Evolutionary conservation across 768 basidiomycete species (phyloP), one percentile per base, ranked within the genome.

Genomic region (Cystofilobasidium macerans): DNA sequence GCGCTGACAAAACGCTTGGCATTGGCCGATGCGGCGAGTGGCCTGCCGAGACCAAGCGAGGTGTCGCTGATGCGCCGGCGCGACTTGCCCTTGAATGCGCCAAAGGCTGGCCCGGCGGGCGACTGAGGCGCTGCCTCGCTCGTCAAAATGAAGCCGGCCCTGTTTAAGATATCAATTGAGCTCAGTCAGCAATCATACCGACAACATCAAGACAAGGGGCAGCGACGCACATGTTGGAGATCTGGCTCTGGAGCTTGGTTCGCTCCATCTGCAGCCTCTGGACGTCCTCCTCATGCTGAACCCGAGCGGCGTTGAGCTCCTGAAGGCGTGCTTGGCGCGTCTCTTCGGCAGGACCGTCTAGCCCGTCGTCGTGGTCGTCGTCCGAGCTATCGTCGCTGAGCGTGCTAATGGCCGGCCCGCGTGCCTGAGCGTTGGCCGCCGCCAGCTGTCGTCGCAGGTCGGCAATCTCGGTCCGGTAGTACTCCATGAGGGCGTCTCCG

Each of bases 391-490:
- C 60, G n/a, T 32, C 56, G 24, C 26, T 51, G 42, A 30, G 53
- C 65, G 33, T 67, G 13, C 16, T 36, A 33, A n/a, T 24, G 35
- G 16, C 68, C 69, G 33, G 57, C 48, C 22, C 65, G 43, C 16
- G 57, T 26, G 53, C 58, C 42, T 45, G 20, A 33, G 43, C 45
- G 61, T 36, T 63, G n/a, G 75, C 48, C 0, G 35, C 62, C 28
- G 70, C 61, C 13, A 77, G 65, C 40, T 74, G 68, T 26, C 53
- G 32, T 40, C 69, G 71, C 26, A 77, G 69, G n/a, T 70, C 71
- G 9, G 72, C 73, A n/a, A 77, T 75, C 64, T 77, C 75, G 36
- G 71, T 67, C 43, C 75, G 75, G 65, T 76, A 76, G 4, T 73
- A 73, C 51, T 70, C 67, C 47, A 77, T 73, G 36, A 76, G 59